phyloP scores from a whole-genome alignment of 495 filamentous ascomycete species.

The Neurospora sp. region DNA sequence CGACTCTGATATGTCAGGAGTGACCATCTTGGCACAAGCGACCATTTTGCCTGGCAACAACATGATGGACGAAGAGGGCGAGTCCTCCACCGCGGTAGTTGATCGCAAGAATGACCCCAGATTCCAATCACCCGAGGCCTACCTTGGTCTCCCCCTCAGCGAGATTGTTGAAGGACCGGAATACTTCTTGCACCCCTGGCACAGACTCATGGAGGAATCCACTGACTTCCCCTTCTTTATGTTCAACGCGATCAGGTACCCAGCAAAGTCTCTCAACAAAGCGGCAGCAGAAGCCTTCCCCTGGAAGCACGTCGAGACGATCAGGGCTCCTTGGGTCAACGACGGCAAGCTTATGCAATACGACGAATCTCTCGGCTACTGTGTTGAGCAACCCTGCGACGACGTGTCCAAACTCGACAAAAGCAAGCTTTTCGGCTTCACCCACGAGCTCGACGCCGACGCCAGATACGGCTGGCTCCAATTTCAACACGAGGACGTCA shows the following conservation, averaged over 20 bases:
- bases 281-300: neutral
- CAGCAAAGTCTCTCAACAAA: neutral
- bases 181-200: neutral
- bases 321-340: neutral
- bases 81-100: neutral
- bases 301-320: neutral
- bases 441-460: neutral
- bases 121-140: neutral
- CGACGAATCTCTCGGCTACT: neutral
- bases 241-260: neutral
- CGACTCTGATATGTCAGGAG: neutral
- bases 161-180: neutral
- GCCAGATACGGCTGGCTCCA: neutral
- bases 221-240: neutral
- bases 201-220: neutral
- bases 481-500: neutral
- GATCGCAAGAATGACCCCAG: neutral
- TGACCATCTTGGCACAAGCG: neutral
- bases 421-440: neutral
- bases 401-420: neutral
- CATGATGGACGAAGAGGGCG: neutral
- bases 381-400: neutral
- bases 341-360: neutral
- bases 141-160: neutral
- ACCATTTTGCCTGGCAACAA: neutral